Conservation (phyloP, 225 moss, liverwort and hornwort genomes). For the Physcomitrellopsis africana region DNA sequence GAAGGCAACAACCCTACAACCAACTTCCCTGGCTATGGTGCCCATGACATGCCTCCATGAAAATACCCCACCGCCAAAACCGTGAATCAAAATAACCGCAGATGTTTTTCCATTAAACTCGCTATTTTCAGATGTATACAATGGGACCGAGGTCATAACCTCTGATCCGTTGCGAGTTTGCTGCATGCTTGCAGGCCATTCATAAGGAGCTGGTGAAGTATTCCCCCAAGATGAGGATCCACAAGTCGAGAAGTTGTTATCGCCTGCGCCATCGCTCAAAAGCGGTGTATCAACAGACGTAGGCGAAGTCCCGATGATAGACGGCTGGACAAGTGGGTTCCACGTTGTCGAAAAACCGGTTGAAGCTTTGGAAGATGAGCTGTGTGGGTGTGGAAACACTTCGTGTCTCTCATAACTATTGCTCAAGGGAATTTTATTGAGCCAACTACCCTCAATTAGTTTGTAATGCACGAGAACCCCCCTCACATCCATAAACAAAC, state of each 20-base stretch:
- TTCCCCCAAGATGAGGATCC: conserved; percentile 41
- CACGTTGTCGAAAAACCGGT: conserved; percentile 36
- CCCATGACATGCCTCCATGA: conserved; percentile 64
- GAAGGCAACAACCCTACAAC: conserved; percentile 57
- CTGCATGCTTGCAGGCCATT: conserved; percentile 58
- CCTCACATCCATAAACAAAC: conserved; percentile 52
- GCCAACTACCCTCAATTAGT: conserved; percentile 31
- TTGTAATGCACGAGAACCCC: conserved; percentile 59
- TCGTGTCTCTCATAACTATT: conserved; percentile 40
- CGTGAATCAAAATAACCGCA: conserved; percentile 56
- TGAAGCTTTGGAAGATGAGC: neutral
- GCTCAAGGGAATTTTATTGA: conserved; percentile 23
- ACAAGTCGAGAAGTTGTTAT: conserved; percentile 27
- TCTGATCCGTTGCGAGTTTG: conserved; percentile 38
- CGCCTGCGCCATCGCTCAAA: conserved; percentile 31
- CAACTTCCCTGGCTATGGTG: conserved; percentile 49
- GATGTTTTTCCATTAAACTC: conserved; percentile 25
- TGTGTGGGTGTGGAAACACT: conserved; percentile 27
- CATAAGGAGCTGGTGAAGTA: conserved; percentile 35
- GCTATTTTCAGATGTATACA: neutral
- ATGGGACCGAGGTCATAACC: conserved; percentile 17
- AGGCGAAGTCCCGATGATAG: conserved; percentile 18
- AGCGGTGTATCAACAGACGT: conserved; percentile 34
- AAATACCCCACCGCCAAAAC: conserved; percentile 64
- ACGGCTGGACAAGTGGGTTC: conserved; percentile 50